phyloP scores from a whole-genome alignment of 2,329 filamentous ascomycete species.

The Sporothrix schenckii region DNA sequence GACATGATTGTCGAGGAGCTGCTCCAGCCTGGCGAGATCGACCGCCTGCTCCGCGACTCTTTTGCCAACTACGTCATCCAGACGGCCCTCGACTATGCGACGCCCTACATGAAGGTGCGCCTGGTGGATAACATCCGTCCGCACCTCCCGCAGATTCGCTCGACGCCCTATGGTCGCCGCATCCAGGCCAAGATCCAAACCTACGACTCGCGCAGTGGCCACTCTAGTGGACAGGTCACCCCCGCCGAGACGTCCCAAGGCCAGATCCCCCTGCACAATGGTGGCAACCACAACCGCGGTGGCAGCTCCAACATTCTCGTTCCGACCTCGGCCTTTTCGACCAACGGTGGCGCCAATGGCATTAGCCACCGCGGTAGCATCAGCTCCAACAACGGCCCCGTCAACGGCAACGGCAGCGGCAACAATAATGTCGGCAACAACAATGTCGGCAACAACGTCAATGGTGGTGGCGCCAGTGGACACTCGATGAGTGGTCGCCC shows the following conservation, averaged over 20 bases:
- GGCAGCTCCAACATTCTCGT: constrained; percentile 47
- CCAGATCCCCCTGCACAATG: constrained; percentile 55
- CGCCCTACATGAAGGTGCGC: constrained; percentile 69
- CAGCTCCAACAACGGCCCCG: background rate
- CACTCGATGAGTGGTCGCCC: constrained; percentile 19
- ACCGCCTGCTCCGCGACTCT: constrained; percentile 84
- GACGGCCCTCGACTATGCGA: constrained; percentile 86
- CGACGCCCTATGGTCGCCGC: constrained; percentile 91
- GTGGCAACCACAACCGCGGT: constrained; percentile 45
- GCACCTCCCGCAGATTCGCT: constrained; percentile 79
- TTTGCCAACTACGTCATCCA: constrained; percentile 99
- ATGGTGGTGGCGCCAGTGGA: background rate
- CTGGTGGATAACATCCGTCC: constrained; percentile 85
- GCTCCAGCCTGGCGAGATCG: constrained; percentile 71
- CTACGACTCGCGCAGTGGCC: constrained; percentile 53
- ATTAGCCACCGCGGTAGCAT: constrained; percentile 41
- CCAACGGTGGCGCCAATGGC: constrained; percentile 41
- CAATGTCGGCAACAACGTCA: background rate
- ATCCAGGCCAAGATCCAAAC: constrained; percentile 84
- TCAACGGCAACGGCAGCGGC: constrained; percentile 1
- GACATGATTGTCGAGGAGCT: constrained; percentile 86
- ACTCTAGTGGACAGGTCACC: constrained; percentile 53
- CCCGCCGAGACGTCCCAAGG: constrained; percentile 58
- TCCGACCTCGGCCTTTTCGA: constrained; percentile 40
- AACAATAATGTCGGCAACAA: background rate